Conservation (phyloP, 176 grass and related monocot genomes). For the Avena insularis region DNA sequence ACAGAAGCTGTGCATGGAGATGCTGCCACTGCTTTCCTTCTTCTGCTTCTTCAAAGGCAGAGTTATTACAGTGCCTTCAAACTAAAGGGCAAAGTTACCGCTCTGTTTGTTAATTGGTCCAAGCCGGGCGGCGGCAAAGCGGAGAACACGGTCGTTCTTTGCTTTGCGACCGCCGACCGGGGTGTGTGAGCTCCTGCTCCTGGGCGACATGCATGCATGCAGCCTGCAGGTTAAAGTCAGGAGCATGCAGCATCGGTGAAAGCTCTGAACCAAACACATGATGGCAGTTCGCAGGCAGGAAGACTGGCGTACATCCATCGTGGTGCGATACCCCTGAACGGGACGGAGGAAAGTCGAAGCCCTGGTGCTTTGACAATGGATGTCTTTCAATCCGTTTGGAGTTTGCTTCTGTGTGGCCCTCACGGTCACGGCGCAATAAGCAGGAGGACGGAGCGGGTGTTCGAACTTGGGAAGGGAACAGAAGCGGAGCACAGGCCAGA, state of each 20-base stretch:
- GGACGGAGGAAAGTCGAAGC: not conserved
- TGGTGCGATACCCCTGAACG: not conserved
- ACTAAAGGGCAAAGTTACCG: conserved; percentile 12
- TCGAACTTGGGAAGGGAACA: no score
- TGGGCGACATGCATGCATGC: not conserved
- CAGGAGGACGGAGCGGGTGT: not conserved
- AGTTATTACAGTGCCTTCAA: not conserved
- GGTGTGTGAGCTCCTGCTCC: not conserved
- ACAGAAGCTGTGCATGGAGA: not conserved
- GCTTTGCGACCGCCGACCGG: not conserved
- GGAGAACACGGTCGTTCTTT: not conserved
- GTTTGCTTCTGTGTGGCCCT: not conserved
- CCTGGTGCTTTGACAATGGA: not conserved
- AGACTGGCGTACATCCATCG: not conserved
- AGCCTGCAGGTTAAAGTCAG: not conserved
- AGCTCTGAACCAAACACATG: not conserved
- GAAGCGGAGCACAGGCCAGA: no score
- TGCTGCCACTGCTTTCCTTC: not conserved
- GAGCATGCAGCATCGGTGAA: conserved; percentile 1
- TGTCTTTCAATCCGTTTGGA: not conserved
- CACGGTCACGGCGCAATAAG: not conserved
- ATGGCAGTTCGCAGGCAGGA: not conserved
- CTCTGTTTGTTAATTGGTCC: not conserved
- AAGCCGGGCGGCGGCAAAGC: not conserved
- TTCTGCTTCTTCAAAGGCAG: conserved; percentile 33